phyloP scores from a whole-genome alignment of 2,329 filamentous ascomycete species.

The Talaromyces verruculosus region DNA sequence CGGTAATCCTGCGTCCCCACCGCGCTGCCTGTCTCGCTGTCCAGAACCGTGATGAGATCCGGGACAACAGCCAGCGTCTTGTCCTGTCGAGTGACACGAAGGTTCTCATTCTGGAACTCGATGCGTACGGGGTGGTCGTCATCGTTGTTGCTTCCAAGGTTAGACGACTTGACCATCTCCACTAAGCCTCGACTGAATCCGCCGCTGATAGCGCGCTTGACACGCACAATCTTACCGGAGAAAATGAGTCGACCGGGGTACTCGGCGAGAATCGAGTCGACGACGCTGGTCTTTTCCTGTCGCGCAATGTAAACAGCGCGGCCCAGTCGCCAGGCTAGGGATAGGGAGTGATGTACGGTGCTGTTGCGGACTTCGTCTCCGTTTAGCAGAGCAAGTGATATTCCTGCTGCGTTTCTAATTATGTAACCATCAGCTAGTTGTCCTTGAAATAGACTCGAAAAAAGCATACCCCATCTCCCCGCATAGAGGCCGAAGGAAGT shows the following conservation, averaged over 20 bases:
- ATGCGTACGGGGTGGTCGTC: conserved; percentile 35
- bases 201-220: conserved; percentile 46
- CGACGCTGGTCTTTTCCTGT: conserved; percentile 51
- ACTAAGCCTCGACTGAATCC: not conserved
- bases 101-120: conserved; percentile 70
- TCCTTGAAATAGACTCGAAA: too few relatives aligned
- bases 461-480: conserved; percentile 40
- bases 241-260: conserved; percentile 53
- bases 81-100: conserved; percentile 52
- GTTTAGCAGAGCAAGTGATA: not conserved
- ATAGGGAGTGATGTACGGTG: conserved; percentile 22
- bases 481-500: conserved; percentile 43
- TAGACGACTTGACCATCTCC: not conserved
- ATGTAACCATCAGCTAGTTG: conserved; percentile 16
- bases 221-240: conserved; percentile 63
- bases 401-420: conserved; percentile 22
- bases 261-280: not conserved
- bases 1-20: conserved; percentile 58
- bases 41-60: conserved; percentile 43
- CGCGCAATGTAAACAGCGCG: conserved; percentile 53
- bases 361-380: not conserved
- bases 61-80: conserved; percentile 28
- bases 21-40: conserved; percentile 58
- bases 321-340: conserved; percentile 55
- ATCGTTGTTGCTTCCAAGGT: conserved; percentile 43